These are phyloP conservation scores for Tylopilus balloui DNA, from an alignment of 768 basidiomycete species.

Conservation along the genomic window DNA sequence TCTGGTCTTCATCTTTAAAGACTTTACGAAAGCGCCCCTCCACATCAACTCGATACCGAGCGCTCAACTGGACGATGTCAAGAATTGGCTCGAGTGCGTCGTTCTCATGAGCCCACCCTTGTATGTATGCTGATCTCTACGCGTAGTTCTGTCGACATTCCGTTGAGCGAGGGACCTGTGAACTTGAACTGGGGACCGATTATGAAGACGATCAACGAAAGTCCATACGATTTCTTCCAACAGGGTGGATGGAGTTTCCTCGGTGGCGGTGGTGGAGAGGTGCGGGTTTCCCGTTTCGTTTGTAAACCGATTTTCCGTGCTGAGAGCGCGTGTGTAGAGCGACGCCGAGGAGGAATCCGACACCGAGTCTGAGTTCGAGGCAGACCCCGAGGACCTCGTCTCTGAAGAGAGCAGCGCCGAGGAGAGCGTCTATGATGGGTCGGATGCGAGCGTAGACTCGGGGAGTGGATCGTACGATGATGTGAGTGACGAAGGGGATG, in stretches of 20 bases:
- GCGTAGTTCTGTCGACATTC: conserved; percentile 91
- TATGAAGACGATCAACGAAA: conserved; percentile 98
- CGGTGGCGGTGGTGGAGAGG: conserved; percentile 65
- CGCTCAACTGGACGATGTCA: conserved; percentile 90
- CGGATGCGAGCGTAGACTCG: conserved; percentile 50
- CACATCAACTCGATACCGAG: conserved; percentile 97
- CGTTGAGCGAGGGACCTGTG: conserved; percentile 92
- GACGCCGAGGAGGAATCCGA: conserved; percentile 62
- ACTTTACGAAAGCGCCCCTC: conserved; percentile 86
- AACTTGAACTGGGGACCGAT: conserved; percentile 98
- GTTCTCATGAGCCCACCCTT: background rate
- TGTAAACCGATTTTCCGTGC: conserved; percentile 20
- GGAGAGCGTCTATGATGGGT: conserved; percentile 53
- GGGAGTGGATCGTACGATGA: conserved; percentile 61
- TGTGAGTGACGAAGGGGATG: conserved; percentile 76
- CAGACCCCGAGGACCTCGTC: conserved; percentile 40
- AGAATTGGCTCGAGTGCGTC: conserved; percentile 96
- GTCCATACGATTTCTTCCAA: conserved; percentile 92
- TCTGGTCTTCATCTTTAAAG: conserved; percentile 94
- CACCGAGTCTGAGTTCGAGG: conserved; percentile 65
- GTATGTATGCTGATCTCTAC: conserved; percentile 3
- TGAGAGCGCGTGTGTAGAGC: conserved; percentile 39
- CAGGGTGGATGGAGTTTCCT: conserved; percentile 98
- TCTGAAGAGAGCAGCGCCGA: conserved; percentile 45
- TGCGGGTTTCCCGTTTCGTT: conserved; percentile 32